A percentile compares a stretch with the other conserved stretches of the same genome.
Evolutionary conservation across 352 stramenopile genomes (phyloP).

Genomic region (Phytophthora tubulina): DNA sequence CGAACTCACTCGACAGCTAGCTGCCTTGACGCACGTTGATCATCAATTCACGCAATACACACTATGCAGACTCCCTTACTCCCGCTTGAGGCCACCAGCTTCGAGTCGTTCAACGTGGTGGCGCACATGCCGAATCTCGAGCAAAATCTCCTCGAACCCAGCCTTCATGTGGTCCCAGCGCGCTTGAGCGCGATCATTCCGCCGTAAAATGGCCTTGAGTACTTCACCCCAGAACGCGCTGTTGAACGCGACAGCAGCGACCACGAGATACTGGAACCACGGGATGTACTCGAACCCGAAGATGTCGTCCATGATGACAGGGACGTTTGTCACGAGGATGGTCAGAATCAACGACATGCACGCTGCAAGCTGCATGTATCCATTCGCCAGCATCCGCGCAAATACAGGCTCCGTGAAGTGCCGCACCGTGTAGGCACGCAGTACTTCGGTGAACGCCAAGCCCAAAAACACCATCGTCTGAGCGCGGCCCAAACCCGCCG

Average conservation of each 20-base stretch:
- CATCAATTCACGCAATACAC: constrained; percentile 17
- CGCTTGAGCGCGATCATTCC: constrained; percentile 44
- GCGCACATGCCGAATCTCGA: constrained; percentile 70
- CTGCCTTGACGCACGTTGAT: constrained; percentile 12
- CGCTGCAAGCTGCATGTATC: constrained; percentile 67
- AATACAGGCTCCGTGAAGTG: constrained; percentile 78
- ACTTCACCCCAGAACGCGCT: constrained; percentile 69
- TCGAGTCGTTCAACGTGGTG: constrained; percentile 66
- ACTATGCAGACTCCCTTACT: constrained; percentile 22
- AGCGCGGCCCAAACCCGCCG: constrained; percentile 61
- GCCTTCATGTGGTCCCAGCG: constrained; percentile 59
- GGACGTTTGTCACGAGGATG: constrained; percentile 60
- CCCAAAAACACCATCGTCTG: constrained; percentile 84
- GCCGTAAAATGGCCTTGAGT: constrained; percentile 56
- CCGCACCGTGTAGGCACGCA: constrained; percentile 81
- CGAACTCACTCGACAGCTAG: constrained; percentile 4
- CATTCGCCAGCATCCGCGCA: constrained; percentile 70
- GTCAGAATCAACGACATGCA: constrained; percentile 66
- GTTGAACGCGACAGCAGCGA: constrained; percentile 52
- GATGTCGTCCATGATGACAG: constrained; percentile 67
- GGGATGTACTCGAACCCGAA: constrained; percentile 78
- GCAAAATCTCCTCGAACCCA: constrained; percentile 65
- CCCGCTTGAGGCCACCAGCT: constrained; percentile 34
- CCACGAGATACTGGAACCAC: constrained; percentile 66
- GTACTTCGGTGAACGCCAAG: constrained; percentile 76